A percentile compares a stretch with the other conserved stretches of the same genome.
These are phyloP conservation scores for Scytalidium lignicola DNA, from an alignment of 2,329 filamentous ascomycete genomes.

Conservation along the genomic window DNA sequence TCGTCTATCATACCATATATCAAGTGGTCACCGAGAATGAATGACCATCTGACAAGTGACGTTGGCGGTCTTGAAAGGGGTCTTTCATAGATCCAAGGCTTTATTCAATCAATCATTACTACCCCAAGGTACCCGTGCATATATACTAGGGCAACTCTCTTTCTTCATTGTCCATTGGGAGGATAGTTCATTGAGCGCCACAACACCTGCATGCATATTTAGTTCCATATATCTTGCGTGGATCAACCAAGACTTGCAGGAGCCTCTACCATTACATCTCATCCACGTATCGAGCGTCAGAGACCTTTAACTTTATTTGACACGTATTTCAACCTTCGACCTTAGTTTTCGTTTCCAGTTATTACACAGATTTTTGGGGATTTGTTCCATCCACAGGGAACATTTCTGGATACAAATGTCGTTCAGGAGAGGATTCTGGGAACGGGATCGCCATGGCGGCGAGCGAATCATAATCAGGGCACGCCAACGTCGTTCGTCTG, in stretches of 20 bases:
- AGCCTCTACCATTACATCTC: not conserved
- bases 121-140: not conserved
- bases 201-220: not conserved
- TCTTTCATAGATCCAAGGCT: not conserved
- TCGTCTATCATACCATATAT: not conserved
- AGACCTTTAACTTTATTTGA: too few species aligned
- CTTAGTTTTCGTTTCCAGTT: too few species aligned
- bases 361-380: too few species aligned
- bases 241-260: not conserved
- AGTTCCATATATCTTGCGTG: not conserved
- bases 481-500: slow-evolving; percentile 2
- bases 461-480: slow-evolving; percentile 12
- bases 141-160: not conserved
- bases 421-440: slow-evolving; percentile 11
- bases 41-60: not conserved
- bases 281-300: too few species aligned
- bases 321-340: too few species aligned
- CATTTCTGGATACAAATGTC: slow-evolving; percentile 12
- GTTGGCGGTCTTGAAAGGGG: not conserved
- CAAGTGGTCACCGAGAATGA: not conserved
- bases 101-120: not conserved
- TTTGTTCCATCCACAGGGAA: slow-evolving; percentile 12
- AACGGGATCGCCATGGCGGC: slow-evolving; percentile 14
- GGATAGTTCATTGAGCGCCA: not conserved
- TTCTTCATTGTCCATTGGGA: not conserved